Evolutionary conservation across 768 basidiomycete species (phyloP).

Genomic region (Leccinum subtestaceum): DNA sequence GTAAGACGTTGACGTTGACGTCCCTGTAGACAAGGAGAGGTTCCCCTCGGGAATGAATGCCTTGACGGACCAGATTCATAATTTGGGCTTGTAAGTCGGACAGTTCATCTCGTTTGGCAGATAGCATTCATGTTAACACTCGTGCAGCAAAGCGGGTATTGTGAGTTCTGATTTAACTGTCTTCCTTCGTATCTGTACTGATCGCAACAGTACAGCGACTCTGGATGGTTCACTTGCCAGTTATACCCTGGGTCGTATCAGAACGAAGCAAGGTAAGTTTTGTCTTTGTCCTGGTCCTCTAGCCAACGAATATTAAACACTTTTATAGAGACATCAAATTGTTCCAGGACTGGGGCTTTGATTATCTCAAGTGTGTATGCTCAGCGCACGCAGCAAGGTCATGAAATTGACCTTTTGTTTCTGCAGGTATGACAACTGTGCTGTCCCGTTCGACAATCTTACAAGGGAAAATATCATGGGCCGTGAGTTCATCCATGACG

Average conservation of each 20-base stretch:
- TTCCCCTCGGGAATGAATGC: slow-evolving; percentile 60
- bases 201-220: slow-evolving; percentile 54
- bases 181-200: not conserved
- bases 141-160: slow-evolving; percentile 55
- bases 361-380: slow-evolving; percentile 53
- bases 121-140: not conserved
- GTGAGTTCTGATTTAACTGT: slow-evolving; percentile 35
- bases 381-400: not conserved
- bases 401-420: not conserved
- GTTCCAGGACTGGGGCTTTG: slow-evolving; percentile 67
- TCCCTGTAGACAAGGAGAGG: slow-evolving; percentile 40
- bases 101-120: not conserved
- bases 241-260: slow-evolving; percentile 63
- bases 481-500: slow-evolving; percentile 35
- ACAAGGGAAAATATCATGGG: slow-evolving; percentile 55
- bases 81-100: slow-evolving; percentile 50
- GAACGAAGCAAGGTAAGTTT: slow-evolving; percentile 53
- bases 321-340: slow-evolving; percentile 48
- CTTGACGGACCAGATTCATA: slow-evolving; percentile 54
- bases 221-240: slow-evolving; percentile 68
- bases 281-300: not conserved
- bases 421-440: slow-evolving; percentile 59
- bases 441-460: slow-evolving; percentile 55
- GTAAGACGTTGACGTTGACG: not conserved
- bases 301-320: not conserved